These are phyloP conservation scores for Lentinula lateritia DNA, from an alignment of 768 basidiomycete species.

Conservation along the genomic window DNA sequence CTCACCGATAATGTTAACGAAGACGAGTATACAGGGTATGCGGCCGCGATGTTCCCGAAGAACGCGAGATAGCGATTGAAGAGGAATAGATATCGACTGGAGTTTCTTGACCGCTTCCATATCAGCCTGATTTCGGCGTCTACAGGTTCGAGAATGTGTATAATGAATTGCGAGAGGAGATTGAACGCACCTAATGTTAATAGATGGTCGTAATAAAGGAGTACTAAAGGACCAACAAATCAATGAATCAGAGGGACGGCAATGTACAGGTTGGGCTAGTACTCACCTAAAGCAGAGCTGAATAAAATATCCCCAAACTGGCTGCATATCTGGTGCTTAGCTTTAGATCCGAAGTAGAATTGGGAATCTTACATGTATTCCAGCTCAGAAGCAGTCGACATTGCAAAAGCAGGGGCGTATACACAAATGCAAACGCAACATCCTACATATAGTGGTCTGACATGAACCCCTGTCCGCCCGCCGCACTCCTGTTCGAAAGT, in stretches of 20 bases:
- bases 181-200: neutral
- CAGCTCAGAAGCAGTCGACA: neutral
- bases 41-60: neutral
- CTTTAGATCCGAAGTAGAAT: neutral
- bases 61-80: constrained; percentile 1
- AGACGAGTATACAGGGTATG: neutral
- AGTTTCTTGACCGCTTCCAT: neutral
- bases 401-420: neutral
- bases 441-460: no score
- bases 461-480: neutral
- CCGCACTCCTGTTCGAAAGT: neutral
- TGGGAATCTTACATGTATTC: neutral
- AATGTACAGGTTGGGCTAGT: neutral
- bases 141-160: neutral
- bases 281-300: neutral
- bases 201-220: neutral
- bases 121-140: neutral
- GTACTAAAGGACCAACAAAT: neutral
- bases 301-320: neutral
- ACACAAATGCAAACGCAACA: no score
- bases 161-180: neutral
- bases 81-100: neutral
- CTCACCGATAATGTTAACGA: neutral
- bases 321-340: neutral
- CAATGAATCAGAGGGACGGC: neutral